These are phyloP conservation scores for Galerina sulciceps DNA, from an alignment of 768 basidiomycete genomes.

Conservation along the genomic window DNA sequence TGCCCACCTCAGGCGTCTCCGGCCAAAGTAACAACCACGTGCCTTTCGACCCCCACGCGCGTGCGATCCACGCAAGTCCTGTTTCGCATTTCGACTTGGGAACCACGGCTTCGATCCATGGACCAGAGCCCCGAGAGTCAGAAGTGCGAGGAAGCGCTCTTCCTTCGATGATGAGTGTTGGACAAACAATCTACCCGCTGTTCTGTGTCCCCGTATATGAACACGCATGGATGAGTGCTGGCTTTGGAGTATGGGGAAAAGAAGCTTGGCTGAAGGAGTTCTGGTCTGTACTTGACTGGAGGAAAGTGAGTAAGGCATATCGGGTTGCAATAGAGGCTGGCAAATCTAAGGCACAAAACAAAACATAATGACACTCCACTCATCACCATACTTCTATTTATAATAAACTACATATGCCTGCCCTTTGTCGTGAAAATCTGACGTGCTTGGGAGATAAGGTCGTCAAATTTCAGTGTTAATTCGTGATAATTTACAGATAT, in stretches of 20 bases:
- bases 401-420: background rate
- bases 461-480: background rate
- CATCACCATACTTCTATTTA: slow-evolving; percentile 1
- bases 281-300: slow-evolving; percentile 86
- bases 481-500: slow-evolving; percentile 11
- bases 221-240: slow-evolving; percentile 84
- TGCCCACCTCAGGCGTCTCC: slow-evolving; percentile 48
- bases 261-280: slow-evolving; percentile 84
- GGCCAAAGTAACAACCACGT: slow-evolving; percentile 28
- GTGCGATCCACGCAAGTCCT: slow-evolving; percentile 10
- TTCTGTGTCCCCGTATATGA: slow-evolving; percentile 83
- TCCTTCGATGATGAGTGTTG: slow-evolving; percentile 38
- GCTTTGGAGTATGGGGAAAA: slow-evolving; percentile 91
- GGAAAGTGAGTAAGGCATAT: slow-evolving; percentile 53
- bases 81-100: background rate
- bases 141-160: slow-evolving; percentile 12
- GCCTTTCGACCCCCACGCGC: slow-evolving; percentile 23
- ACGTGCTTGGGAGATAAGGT: background rate
- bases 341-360: background rate
- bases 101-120: background rate
- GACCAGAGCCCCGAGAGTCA: slow-evolving; percentile 10
- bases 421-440: background rate
- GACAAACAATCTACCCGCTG: slow-evolving; percentile 69
- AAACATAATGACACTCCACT: slow-evolving; percentile 1
- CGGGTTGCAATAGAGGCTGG: slow-evolving; percentile 1